Conservation (phyloP, 106 monocot genomes). For the Cymbidium sinense region DNA sequence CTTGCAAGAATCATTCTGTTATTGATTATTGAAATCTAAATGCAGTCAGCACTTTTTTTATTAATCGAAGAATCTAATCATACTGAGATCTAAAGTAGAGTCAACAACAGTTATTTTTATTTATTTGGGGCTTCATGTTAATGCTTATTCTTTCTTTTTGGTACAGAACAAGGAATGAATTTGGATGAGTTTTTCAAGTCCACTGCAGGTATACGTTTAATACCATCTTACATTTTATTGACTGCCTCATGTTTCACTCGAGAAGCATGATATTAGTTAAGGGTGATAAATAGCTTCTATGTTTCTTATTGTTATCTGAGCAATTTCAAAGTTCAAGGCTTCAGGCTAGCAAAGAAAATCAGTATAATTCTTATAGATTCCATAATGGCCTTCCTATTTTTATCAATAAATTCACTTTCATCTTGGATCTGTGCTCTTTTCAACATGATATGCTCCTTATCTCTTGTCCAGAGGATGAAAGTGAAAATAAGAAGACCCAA, state of each 20-base stretch:
- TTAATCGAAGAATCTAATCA: background rate
- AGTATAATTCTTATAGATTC: background rate
- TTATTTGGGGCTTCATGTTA: background rate
- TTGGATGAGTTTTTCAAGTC: constrained; percentile 94
- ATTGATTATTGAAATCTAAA: no score
- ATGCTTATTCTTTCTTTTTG: background rate
- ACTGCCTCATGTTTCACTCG: background rate
- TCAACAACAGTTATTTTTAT: background rate
- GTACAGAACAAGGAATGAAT: constrained; percentile 75
- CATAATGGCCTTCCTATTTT: no score
- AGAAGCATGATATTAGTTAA: background rate
- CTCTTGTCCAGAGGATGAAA: no score
- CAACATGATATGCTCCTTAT: background rate
- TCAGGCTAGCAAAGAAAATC: background rate
- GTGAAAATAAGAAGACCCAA: no score
- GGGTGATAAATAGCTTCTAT: background rate
- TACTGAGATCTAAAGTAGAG: background rate
- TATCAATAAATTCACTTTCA: no score
- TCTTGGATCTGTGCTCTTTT: no score
- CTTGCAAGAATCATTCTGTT: background rate
- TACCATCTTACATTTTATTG: background rate
- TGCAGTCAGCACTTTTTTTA: background rate
- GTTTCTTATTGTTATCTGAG: background rate
- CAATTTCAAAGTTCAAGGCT: background rate
- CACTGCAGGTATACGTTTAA: constrained; percentile 61